These are phyloP conservation scores for Xylariaceae sp. DNA, from an alignment of 2,329 filamentous ascomycete species.

Conservation along the genomic window DNA sequence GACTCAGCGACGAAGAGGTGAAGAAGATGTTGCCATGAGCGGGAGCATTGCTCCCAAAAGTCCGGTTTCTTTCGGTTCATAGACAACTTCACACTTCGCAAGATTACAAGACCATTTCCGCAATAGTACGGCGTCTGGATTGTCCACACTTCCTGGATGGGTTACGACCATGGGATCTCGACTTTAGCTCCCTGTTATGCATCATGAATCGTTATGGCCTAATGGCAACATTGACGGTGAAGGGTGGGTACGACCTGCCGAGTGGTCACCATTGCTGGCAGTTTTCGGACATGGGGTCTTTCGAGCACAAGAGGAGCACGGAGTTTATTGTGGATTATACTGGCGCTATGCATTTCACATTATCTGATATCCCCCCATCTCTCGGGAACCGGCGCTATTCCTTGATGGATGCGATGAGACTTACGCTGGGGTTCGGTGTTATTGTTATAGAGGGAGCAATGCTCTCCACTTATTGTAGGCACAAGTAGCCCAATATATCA, in stretches of 20 bases:
- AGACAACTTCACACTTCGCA: conserved; percentile 28
- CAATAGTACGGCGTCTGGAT: conserved; percentile 31
- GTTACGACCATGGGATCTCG: conserved; percentile 20
- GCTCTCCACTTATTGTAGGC: no score
- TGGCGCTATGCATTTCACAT: neutral
- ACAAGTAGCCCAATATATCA: no score
- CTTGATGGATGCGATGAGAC: conserved; percentile 1
- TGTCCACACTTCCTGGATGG: conserved; percentile 27
- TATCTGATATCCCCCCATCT: conserved; percentile 5
- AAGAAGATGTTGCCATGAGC: conserved; percentile 61
- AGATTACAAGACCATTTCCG: conserved; percentile 29
- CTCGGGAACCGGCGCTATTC: conserved; percentile 5
- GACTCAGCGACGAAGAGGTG: conserved; percentile 72
- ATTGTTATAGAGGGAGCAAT: no score
- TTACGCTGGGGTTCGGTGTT: neutral
- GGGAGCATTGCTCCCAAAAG: no score
- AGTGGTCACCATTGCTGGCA: neutral
- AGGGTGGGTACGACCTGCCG: conserved; percentile 13
- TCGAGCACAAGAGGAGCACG: neutral
- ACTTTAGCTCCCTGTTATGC: conserved; percentile 19
- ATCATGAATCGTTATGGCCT: conserved; percentile 14
- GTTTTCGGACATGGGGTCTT: neutral
- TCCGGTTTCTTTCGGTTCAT: conserved; percentile 19
- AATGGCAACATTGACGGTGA: conserved; percentile 16
- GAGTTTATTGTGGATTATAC: conserved; percentile 2